Base-by-base conservation (phyloP, 441 rosid genomes). In the Adansonia madagascariensis region DNA sequence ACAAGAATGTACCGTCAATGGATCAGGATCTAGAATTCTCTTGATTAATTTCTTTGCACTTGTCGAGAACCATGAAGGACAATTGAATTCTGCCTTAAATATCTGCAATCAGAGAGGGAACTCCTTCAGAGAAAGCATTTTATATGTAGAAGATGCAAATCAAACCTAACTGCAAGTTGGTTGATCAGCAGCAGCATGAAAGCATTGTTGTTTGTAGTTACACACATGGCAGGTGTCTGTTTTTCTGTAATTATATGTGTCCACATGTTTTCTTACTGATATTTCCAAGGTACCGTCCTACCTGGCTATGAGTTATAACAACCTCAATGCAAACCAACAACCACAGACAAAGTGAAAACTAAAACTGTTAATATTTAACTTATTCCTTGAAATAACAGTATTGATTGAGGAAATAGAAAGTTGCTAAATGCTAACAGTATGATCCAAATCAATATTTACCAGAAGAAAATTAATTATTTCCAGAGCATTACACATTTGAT, bases 51-150 rank as follows among this genome's bases (percentile, higher is more conserved):
- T 92, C 88, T 91, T 96, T 14, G 94, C 97, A 84, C 97, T 92
- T 64, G 99, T 76, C 14, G 98, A 94, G 84, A 96, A 96, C 98
- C 98, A 96, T n/a, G 99, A 97, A 76, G 99, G 98, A 76, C 90
- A 91, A 11, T 89, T 85, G 85, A 92, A 94, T 27, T 96, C 98
- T 0, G 98, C 98, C 88, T 92, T 96, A 78, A 87, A 88, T 83
- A 94, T 94, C 98, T 96, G 90, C 82, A 80, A 77, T 75, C 39
- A 65, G 50, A 50, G 39, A 17, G 31, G 31, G 53, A 17, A 62
- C 17, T 49, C 50, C 20, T 31, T 52, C 17, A 57, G 62, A 47
- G 24, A 60, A 74, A 67, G 44, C 18, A 74, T 64, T 67, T 44
- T 41, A 43, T 59, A 66, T 47, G 56, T 59, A 57, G 63, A 64